Base-by-base conservation (phyloP, 345 rosid species). In the Ceriops tagal region DNA sequence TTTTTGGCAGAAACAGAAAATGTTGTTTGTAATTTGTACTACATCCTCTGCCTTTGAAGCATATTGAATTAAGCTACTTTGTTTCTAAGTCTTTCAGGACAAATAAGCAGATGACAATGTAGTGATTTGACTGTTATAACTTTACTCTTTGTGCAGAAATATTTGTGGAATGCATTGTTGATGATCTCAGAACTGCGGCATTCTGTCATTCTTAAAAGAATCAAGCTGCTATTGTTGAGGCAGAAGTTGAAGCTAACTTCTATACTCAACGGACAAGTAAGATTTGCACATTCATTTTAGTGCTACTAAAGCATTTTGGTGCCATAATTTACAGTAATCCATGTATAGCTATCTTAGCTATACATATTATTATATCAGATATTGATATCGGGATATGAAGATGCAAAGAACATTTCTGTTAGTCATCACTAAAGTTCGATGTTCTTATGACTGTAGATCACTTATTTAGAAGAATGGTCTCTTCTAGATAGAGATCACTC, bases 141-240 rank as follows among this genome's bases (percentile, higher is more conserved):
- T 61, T 53, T 46, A 39, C 49, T 56, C 52, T 70, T 64, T 79
- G 51, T 75, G 67, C 71, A 93, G 97, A 91, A 81, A 84, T 76
- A 65, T 78, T 65, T 93, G 60, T 91, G 95, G 95, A 88, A 86
- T 77, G 90, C 90, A 58, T 89, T 96, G 96, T 82, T 89, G 77
- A 83, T 86, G 63, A 84, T 85, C 67, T 89, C 89, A 53, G 93
- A 88, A 68, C 79, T 93, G 64, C 82, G 87, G 67, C 91, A 89
- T 76, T 81, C 92, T 66, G 96, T 89, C 68, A 89, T 84, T 80
- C 84, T 88, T 65, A 91, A 84, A 84, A 85, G 88, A 80, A 77
- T 88, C 74, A 88, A 89, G 84, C 79, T 93, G 65, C 85, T 89
- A 15, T 72, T 86, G 83, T 70, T 88, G 79, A 85, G 83, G 82